phyloP scores from a whole-genome alignment of 495 filamentous ascomycete species.

The Hypoxylon cercidicola region DNA sequence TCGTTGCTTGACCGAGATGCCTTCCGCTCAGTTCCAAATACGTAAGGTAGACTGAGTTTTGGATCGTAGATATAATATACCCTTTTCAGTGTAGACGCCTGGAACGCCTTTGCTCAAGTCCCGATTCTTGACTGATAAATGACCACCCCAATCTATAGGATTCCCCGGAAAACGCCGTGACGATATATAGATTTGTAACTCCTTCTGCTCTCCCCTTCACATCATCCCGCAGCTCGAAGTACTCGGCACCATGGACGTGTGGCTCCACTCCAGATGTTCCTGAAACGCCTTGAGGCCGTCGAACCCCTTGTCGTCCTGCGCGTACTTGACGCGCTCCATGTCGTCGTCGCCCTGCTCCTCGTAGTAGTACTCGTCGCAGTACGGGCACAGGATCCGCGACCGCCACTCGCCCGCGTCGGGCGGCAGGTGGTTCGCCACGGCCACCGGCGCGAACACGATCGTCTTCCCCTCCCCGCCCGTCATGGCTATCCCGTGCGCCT shows the following conservation, averaged over 20 bases:
- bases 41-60: background rate
- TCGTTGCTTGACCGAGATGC: background rate
- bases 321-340: slow-evolving; percentile 49
- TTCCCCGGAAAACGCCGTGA: slow-evolving; percentile 5
- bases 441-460: slow-evolving; percentile 59
- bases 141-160: too few relatives aligned
- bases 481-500: slow-evolving; percentile 30
- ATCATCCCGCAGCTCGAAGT: slow-evolving; percentile 50
- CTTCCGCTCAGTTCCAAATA: background rate
- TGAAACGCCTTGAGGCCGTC: slow-evolving; percentile 51
- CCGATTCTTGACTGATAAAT: background rate
- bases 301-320: slow-evolving; percentile 56
- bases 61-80: background rate
- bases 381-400: slow-evolving; percentile 56
- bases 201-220: slow-evolving; percentile 35
- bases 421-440: slow-evolving; percentile 60
- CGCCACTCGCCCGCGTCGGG: slow-evolving; percentile 55
- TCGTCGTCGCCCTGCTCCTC: slow-evolving; percentile 58
- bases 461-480: slow-evolving; percentile 51
- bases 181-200: too few relatives aligned
- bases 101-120: slow-evolving; percentile 22
- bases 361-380: slow-evolving; percentile 60
- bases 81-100: slow-evolving; percentile 7
- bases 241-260: slow-evolving; percentile 48
- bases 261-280: slow-evolving; percentile 60